Conservation (phyloP, 345 rosid genomes). For the Gynandropsis gynandra region DNA sequence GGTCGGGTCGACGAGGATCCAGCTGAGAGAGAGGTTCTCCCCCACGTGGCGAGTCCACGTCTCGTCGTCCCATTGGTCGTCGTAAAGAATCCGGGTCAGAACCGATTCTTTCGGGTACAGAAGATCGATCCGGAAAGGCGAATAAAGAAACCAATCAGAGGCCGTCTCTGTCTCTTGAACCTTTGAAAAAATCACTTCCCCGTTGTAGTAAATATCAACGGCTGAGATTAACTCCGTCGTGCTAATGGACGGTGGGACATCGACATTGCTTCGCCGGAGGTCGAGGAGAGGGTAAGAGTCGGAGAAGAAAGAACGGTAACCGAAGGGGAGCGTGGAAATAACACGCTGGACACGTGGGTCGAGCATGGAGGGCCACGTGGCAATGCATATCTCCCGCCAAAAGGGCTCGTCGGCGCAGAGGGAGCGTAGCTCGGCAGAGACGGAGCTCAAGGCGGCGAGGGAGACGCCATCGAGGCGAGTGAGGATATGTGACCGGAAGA, state of each 20-base stretch:
- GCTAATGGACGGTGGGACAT: slow-evolving; percentile 5
- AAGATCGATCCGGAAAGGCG: slow-evolving; percentile 61
- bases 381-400: slow-evolving; percentile 41
- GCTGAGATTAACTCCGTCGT: slow-evolving; percentile 45
- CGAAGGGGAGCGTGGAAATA: slow-evolving; percentile 46
- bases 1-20: slow-evolving; percentile 61
- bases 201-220: slow-evolving; percentile 51
- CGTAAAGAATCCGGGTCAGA: slow-evolving; percentile 16
- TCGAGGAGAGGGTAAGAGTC: slow-evolving; percentile 44
- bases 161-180: slow-evolving; percentile 41
- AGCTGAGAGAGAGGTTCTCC: slow-evolving; percentile 47
- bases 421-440: slow-evolving; percentile 39
- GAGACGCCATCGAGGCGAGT: slow-evolving; percentile 65
- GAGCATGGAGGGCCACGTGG: slow-evolving; percentile 55
- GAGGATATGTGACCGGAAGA: slow-evolving; percentile 48
- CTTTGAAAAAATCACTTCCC: slow-evolving; percentile 36
- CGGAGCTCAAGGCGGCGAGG: slow-evolving; percentile 45
- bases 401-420: slow-evolving; percentile 41
- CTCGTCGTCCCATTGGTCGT: slow-evolving; percentile 14
- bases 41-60: slow-evolving; percentile 42
- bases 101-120: slow-evolving; percentile 41
- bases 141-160: slow-evolving; percentile 44
- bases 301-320: slow-evolving; percentile 61
- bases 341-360: slow-evolving; percentile 31
- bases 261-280: neutral